Evolutionary conservation across 805 yeast species (phyloP).

Genomic region (Cyberlindnera nakhonratchasimensis): DNA sequence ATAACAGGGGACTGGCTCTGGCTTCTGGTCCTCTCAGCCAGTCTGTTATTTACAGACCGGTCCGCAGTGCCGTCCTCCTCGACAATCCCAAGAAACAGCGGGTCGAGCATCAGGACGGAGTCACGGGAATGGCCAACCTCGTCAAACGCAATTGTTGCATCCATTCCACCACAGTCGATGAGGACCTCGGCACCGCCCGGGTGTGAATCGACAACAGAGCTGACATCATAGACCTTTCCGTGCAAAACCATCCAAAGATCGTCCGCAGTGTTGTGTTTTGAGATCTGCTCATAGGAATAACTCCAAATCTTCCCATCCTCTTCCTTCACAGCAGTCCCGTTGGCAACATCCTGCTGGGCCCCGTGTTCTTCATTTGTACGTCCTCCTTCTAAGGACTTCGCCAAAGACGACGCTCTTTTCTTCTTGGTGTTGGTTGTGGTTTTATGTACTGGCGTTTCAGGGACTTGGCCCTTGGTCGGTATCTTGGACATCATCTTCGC

Average conservation of each 20-base stretch:
- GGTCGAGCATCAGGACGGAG: slow-evolving; percentile 72
- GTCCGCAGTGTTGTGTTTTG: slow-evolving; percentile 16
- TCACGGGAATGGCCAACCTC: slow-evolving; percentile 98
- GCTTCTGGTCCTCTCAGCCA: background rate
- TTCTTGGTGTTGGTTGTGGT: slow-evolving; percentile 15
- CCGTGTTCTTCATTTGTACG: too few relatives aligned
- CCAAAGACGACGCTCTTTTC: too few relatives aligned
- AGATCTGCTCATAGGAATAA: slow-evolving; percentile 18
- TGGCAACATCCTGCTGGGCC: background rate
- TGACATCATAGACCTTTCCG: slow-evolving; percentile 74
- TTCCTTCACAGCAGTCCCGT: background rate
- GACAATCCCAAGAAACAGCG: slow-evolving; percentile 71
- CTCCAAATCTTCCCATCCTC: slow-evolving; percentile 2
- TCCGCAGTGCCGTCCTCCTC: slow-evolving; percentile 33
- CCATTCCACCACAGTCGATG: slow-evolving; percentile 69
- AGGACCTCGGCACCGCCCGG: slow-evolving; percentile 73
- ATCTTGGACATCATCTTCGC: slow-evolving; percentile 1
- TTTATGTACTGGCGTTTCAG: slow-evolving; percentile 11
- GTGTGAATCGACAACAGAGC: slow-evolving; percentile 64
- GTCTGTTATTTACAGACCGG: background rate
- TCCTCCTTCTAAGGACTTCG: too few relatives aligned
- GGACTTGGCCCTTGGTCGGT: slow-evolving; percentile 1
- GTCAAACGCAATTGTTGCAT: slow-evolving; percentile 79
- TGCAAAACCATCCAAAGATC: slow-evolving; percentile 84
- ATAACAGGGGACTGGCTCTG: background rate